Conservation (phyloP, 305 asterid genomes). For the Rubia peregrina region DNA sequence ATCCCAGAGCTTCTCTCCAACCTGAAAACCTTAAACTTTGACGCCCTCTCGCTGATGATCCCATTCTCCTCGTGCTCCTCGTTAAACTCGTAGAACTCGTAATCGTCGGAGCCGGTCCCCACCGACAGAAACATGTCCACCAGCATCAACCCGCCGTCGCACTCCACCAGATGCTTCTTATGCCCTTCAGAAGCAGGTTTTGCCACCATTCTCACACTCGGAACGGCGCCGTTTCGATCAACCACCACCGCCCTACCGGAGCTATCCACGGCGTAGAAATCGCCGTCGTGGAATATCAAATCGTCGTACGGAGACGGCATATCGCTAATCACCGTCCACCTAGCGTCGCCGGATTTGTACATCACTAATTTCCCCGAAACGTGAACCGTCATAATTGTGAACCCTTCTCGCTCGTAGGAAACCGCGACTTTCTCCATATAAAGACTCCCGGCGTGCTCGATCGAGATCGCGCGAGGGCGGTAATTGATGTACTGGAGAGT, state of each 20-base stretch:
- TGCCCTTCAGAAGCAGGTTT: conserved; percentile 55
- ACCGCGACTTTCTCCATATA: conserved; percentile 76
- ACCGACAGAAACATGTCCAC: conserved; percentile 64
- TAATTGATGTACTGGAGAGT: conserved; percentile 64
- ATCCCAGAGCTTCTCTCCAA: conserved; percentile 40
- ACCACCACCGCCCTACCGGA: conserved; percentile 53
- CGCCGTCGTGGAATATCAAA: conserved; percentile 50
- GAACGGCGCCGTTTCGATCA: conserved; percentile 29
- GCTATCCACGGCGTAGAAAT: conserved; percentile 58
- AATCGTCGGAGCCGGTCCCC: conserved; percentile 46
- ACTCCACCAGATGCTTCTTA: conserved; percentile 70
- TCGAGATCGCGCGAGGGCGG: conserved; percentile 60
- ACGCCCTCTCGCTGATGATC: conserved; percentile 58
- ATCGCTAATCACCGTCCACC: conserved; percentile 60
- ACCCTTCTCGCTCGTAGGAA: conserved; percentile 12
- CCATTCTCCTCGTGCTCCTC: conserved; percentile 19
- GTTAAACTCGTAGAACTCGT: conserved; percentile 26
- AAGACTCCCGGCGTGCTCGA: conserved; percentile 61
- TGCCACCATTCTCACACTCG: conserved; percentile 36
- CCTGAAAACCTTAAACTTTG: conserved; percentile 66
- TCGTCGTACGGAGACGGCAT: conserved; percentile 61
- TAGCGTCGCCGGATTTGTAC: conserved; percentile 61
- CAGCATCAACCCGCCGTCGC: conserved; percentile 49
- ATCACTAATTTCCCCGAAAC: conserved; percentile 67
- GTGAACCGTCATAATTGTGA: conserved; percentile 62